Evolutionary conservation across 2,329 filamentous ascomycete genomes (phyloP).

Genomic region (Claviceps citrina): DNA sequence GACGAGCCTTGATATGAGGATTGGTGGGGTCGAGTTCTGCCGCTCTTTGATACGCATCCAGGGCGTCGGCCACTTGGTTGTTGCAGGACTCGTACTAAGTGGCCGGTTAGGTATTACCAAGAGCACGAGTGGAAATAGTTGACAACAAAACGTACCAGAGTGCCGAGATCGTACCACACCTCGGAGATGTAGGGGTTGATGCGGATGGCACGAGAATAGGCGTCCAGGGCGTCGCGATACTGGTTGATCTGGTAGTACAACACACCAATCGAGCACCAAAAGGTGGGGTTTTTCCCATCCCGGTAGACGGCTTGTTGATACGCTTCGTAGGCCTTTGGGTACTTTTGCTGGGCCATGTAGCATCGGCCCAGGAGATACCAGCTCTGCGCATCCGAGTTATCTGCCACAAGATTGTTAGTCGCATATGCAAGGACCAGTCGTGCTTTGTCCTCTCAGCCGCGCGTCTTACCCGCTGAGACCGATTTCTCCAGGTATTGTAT

Average conservation of each 20-base stretch:
- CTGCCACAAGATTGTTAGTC: slow-evolving; percentile 29
- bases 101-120: slow-evolving; percentile 4
- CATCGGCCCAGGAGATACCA: slow-evolving; percentile 96
- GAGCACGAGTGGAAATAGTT: not conserved
- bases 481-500: slow-evolving; percentile 97
- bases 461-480: slow-evolving; percentile 65
- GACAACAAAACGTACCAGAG: slow-evolving; percentile 46
- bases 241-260: slow-evolving; percentile 99
- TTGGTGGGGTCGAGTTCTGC: slow-evolving; percentile 88
- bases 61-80: slow-evolving; percentile 90
- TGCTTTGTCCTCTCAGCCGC: not conserved
- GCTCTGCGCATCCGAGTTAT: slow-evolving; percentile 89
- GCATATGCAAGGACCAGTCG: no score
- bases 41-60: slow-evolving; percentile 89
- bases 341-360: slow-evolving; percentile 99
- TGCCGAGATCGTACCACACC: slow-evolving; percentile 97
- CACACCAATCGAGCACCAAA: slow-evolving; percentile 98
- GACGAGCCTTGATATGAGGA: slow-evolving; percentile 86
- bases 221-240: slow-evolving; percentile 92
- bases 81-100: slow-evolving; percentile 90
- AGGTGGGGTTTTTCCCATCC: slow-evolving; percentile 92
- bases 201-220: slow-evolving; percentile 90
- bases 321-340: slow-evolving; percentile 94
- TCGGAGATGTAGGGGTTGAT: slow-evolving; percentile 97
- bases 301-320: slow-evolving; percentile 98